These are phyloP conservation scores for Lonicera japonica DNA, from an alignment of 129 eudicot species.

Conservation along the genomic window DNA sequence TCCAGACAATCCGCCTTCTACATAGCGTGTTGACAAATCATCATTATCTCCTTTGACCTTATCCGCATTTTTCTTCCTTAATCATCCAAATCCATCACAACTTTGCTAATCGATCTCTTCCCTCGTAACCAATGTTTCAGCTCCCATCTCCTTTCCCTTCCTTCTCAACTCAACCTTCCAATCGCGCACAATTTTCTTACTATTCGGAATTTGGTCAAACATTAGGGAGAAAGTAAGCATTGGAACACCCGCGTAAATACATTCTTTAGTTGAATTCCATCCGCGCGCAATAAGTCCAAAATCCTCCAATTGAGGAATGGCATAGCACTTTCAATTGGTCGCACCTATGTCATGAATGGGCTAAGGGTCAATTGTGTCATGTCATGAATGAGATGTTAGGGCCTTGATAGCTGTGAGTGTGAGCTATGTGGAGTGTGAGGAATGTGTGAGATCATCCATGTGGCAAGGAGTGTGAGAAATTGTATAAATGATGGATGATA, in stretches of 20 bases:
- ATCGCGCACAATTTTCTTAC: conserved; percentile 26
- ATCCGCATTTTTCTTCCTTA: conserved; percentile 30
- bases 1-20: too few species aligned
- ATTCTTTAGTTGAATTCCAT: conserved; percentile 58
- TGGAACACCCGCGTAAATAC: conserved; percentile 37
- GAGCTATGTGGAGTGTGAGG: too few species aligned
- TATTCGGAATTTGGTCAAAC: conserved; percentile 29
- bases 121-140: conserved; percentile 8
- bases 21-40: conserved; percentile 20
- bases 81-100: conserved; percentile 37
- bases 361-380: too few species aligned
- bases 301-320: conserved; percentile 45
- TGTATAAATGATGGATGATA: too few species aligned
- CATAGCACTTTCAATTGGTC: conserved; percentile 44
- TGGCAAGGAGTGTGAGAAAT: too few species aligned
- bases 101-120: conserved; percentile 21
- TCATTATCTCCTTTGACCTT: conserved; percentile 19
- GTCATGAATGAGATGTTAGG: too few species aligned
- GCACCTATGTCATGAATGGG: too few species aligned
- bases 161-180: conserved; percentile 45
- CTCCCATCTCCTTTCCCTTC: conserved; percentile 5
- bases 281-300: conserved; percentile 65
- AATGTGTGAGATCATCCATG: too few species aligned
- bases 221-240: conserved; percentile 39
- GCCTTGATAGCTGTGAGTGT: too few species aligned